Evolutionary conservation across 108 stramenopile species (phyloP).

Genomic region (Craspedostauros australis): DNA sequence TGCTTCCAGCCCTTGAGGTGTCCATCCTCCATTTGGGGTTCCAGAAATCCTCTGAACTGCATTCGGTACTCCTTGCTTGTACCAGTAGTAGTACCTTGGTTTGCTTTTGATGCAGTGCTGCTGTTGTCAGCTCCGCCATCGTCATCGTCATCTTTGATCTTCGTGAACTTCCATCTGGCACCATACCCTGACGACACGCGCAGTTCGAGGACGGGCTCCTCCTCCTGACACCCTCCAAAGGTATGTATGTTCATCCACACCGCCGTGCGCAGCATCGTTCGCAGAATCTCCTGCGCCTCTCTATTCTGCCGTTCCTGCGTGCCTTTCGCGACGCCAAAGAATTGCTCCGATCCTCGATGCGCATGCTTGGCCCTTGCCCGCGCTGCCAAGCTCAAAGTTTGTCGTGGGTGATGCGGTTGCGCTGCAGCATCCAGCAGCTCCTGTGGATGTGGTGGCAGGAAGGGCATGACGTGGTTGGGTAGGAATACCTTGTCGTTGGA

Average conservation of each 20-base stretch:
- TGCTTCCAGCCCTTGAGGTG: constrained; percentile 23
- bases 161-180: constrained; percentile 23
- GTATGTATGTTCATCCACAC: constrained; percentile 29
- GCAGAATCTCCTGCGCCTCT: constrained; percentile 10
- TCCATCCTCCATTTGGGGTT: constrained; percentile 29
- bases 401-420: constrained; percentile 13
- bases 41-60: constrained; percentile 29
- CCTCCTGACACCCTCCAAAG: constrained; percentile 26
- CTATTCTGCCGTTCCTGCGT: constrained; percentile 17
- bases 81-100: too few species aligned
- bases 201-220: constrained; percentile 15
- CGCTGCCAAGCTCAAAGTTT: constrained; percentile 23
- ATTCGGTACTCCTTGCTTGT: not conserved
- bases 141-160: not conserved
- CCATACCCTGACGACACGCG: constrained; percentile 21
- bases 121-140: too few species aligned
- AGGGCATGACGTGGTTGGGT: too few species aligned
- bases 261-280: constrained; percentile 11
- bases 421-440: constrained; percentile 14
- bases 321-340: constrained; percentile 28
- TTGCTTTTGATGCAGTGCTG: too few species aligned
- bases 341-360: constrained; percentile 24
- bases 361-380: constrained; percentile 36
- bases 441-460: too few species aligned
- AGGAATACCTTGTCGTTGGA: too few species aligned